Evolutionary conservation across 2,329 filamentous ascomycete species (phyloP).

Genomic region (Venturia carpophila): DNA sequence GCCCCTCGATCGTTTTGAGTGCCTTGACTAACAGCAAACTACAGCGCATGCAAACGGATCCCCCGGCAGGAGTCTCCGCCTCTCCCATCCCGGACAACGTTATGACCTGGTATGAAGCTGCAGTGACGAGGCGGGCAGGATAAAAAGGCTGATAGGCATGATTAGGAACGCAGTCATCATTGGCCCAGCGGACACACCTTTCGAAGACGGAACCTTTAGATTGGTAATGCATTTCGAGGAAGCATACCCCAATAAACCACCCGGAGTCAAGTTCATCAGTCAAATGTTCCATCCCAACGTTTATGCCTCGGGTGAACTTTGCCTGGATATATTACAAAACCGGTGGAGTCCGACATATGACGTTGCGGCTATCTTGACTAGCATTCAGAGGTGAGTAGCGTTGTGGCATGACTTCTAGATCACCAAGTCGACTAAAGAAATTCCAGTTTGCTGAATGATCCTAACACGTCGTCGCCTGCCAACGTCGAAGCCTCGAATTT

Average conservation of each 20-base stretch:
- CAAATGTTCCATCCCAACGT: slow-evolving; percentile 99
- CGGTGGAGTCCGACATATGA: slow-evolving; percentile 98
- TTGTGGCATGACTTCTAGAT: not conserved
- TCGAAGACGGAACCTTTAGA: slow-evolving; percentile 95
- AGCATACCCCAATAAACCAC: slow-evolving; percentile 97
- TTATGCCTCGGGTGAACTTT: slow-evolving; percentile 92
- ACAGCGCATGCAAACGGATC: slow-evolving; percentile 98
- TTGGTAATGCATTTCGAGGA: slow-evolving; percentile 99
- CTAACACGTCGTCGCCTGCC: slow-evolving; percentile 94
- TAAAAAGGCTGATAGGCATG: slow-evolving; percentile 25
- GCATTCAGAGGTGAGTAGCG: slow-evolving; percentile 75
- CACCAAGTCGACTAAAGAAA: not conserved
- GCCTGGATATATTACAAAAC: slow-evolving; percentile 94
- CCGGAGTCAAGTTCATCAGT: slow-evolving; percentile 95
- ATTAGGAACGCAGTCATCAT: slow-evolving; percentile 96
- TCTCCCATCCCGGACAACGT: slow-evolving; percentile 95
- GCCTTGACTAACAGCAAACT: slow-evolving; percentile 13
- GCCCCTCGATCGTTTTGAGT: not conserved
- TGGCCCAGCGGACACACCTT: slow-evolving; percentile 90
- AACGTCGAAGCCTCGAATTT: slow-evolving; percentile 97
- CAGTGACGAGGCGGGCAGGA: not conserved
- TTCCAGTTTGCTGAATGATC: slow-evolving; percentile 82
- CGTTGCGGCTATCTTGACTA: slow-evolving; percentile 92
- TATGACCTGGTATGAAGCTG: slow-evolving; percentile 74
- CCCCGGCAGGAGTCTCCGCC: slow-evolving; percentile 90